Evolutionary conservation across 106 monocot genomes (phyloP), one percentile per base, ranked within the genome.

Genomic region (Chionographis japonica): DNA sequence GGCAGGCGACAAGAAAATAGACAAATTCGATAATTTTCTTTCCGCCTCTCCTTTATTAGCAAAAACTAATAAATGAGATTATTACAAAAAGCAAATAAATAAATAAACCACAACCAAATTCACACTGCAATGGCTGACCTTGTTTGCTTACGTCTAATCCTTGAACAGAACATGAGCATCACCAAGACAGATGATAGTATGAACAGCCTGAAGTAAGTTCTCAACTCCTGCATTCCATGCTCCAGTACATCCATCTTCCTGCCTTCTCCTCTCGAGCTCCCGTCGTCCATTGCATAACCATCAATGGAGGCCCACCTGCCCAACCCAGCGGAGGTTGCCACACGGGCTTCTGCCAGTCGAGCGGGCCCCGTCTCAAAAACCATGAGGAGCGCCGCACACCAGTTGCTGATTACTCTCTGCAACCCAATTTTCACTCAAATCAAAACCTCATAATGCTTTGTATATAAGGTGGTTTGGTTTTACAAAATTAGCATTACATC

Each of bases 131-230:
- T 70, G 63, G 38, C 63, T 12, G 75, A 41, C 43, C 8, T 65
- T 55, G 66, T 40, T 52, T 62, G 77, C 64, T 78, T 89, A 57
- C 53, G 67, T 74, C 79, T 89, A 80, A 97, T 92, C 75, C 97
- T 84, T 42, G 89, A 83, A 78, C 92, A 97, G 64, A 97, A 92
- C 92, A 97, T 97, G 80, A 97, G 87, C 92, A 97, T 76, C 57
- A 97, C 55, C 20, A 97, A 52, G 15, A 85, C 84, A 11, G 82
- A 84, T 2, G 97, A 97, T n/a, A 97, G 56, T 68, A 97, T 66
- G 65, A 97, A 92, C 11, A 97, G 74, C 69, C 97, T 72, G 63
- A 92, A 97, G 56, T 97, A 92, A 46, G 86, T 87, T 72, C 87
- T 89, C 68, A 92, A 60, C 63, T 97, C 97, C 59, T 83, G 84